Evolutionary conservation across 306 rosid genomes (phyloP), one percentile per base, ranked within the genome.

Genomic region (Datisca glomerata): DNA sequence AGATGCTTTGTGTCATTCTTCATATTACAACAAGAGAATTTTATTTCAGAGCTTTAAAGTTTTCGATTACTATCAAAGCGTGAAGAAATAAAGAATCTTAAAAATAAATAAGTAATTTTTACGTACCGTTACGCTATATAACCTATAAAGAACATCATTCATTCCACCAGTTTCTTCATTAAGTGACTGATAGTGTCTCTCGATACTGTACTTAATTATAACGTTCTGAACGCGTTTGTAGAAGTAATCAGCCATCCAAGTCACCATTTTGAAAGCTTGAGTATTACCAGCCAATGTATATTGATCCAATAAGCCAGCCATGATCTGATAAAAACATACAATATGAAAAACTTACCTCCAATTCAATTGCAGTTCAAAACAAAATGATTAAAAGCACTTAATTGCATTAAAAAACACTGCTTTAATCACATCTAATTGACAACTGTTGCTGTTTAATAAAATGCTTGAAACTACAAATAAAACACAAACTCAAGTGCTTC

Each of bases 91-190:
- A n/a, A n/a, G n/a, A n/a, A n/a, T n/a, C n/a, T n/a, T n/a, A n/a
- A n/a, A n/a, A n/a, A n/a, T 22, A 45, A 19, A 34, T 31, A 17
- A 40, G 19, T 8, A 16, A 29, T 28, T 42, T 59, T 49, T 51
- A 56, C 89, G 1, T 50, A 89, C 98, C 7, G 98, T 78, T 45
- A 91, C 6, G 24, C 44, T 49, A 57, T 70, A 91, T 53, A 91
- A 69, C 54, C 56, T 74, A 60, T 91, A 91, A 24, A 91, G 94
- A 51, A 91, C 71, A 53, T 91, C 98, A 71, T 91, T 91, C 98
- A 91, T 91, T 64, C 98, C 98, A 41, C 98, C 98, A 12, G 85
- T 64, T 69, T 91, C 98, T 51, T 78, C 85, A 63, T 91, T 84
- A 41, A 66, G 66, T 31, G 94, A 34, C 15, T 24, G 16, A 53